These are phyloP conservation scores for Naganishia cerealis DNA, from an alignment of 1,284 basidiomycete genomes.

Conservation along the genomic window DNA sequence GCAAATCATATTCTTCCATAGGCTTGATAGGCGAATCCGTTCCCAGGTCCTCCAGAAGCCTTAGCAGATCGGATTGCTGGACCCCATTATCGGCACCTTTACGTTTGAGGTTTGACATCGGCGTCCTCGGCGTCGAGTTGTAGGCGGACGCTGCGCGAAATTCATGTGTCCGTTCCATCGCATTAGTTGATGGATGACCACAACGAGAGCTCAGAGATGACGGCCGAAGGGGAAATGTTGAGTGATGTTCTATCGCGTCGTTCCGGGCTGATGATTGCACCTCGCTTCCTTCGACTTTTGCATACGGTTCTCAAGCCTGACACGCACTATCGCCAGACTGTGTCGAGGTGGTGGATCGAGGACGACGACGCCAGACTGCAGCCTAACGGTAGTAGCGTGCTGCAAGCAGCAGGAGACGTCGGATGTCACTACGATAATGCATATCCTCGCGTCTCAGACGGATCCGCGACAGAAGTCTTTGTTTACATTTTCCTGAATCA, in stretches of 20 bases:
- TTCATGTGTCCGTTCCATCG: conserved; percentile 10
- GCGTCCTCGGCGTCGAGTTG: conserved; percentile 13
- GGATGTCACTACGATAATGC: background rate
- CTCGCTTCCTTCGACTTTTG: conserved; percentile 2
- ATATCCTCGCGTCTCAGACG: background rate
- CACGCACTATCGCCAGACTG: background rate
- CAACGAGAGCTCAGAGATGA: background rate
- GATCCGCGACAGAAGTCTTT: background rate
- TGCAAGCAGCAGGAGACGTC: background rate
- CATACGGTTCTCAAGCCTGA: background rate
- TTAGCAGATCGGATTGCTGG: conserved; percentile 19
- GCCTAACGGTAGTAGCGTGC: background rate
- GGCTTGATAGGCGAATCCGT: conserved; percentile 27
- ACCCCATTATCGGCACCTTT: conserved; percentile 11
- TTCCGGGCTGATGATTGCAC: background rate
- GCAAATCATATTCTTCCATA: conserved; percentile 24
- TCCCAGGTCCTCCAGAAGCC: conserved; percentile 23
- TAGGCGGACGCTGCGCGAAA: conserved; percentile 1
- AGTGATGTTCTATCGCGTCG: conserved; percentile 20
- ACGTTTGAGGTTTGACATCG: conserved; percentile 17
- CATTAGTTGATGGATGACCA: background rate
- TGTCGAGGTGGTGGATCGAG: background rate
- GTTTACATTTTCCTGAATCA: background rate
- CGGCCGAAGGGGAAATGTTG: conserved; percentile 8
- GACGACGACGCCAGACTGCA: background rate